phyloP scores from a whole-genome alignment of 192 early-diverging fungal genomes.

The Podila clonocystis region DNA sequence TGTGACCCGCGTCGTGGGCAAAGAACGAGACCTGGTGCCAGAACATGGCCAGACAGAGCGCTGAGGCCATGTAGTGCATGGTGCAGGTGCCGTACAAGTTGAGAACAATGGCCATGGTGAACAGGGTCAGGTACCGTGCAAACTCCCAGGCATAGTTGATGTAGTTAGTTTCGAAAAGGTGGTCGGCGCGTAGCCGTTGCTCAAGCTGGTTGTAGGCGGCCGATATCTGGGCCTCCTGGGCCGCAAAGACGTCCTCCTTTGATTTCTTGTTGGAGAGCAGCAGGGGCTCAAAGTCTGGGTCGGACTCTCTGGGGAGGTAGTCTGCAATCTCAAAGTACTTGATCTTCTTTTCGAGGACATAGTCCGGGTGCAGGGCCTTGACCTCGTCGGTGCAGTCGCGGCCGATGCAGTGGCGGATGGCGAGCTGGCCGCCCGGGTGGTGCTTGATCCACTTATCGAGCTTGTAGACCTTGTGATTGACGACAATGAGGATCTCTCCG shows the following conservation, averaged over 20 bases:
- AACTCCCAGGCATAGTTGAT: constrained; percentile 62
- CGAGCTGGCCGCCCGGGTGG: constrained; percentile 95
- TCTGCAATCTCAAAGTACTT: constrained; percentile 86
- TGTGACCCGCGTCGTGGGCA: constrained; percentile 98
- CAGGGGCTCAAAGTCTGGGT: constrained; percentile 47
- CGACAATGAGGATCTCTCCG: constrained; percentile 88
- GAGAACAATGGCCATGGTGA: constrained; percentile 57
- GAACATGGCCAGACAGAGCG: constrained; percentile 72
- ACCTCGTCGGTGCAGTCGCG: constrained; percentile 94
- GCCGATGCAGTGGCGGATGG: constrained; percentile 87
- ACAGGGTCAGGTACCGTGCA: constrained; percentile 57
- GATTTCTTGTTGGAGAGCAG: constrained; percentile 15
- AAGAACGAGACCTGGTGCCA: constrained; percentile 95
- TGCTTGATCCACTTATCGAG: constrained; percentile 80
- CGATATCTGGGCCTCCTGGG: constrained; percentile 32
- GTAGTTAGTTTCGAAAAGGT: constrained; percentile 73
- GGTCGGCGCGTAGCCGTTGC: constrained; percentile 63
- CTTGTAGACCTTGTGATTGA: constrained; percentile 89
- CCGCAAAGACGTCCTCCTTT: constrained; percentile 31
- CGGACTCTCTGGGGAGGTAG: constrained; percentile 51
- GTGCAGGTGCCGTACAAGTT: constrained; percentile 57
- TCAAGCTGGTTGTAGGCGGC: constrained; percentile 74
- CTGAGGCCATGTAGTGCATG: constrained; percentile 64
- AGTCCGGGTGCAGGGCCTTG: constrained; percentile 83
- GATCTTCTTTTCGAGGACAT: constrained; percentile 79